Base-by-base conservation (phyloP, 345 rosid species). In the Hevea brasiliensis region DNA sequence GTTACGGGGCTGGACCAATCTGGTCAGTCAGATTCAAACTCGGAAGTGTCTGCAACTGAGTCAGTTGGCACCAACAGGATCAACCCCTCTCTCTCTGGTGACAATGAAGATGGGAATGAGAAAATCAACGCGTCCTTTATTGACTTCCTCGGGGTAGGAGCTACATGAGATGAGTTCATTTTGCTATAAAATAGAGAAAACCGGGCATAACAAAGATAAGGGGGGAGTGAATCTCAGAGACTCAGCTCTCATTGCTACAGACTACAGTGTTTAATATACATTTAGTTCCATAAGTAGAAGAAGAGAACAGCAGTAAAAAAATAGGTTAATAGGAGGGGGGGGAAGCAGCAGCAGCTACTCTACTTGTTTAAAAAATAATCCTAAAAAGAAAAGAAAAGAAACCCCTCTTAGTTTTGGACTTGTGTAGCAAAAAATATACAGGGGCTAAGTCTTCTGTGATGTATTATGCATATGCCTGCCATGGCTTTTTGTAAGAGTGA, bases 141-240 rank as follows among this genome's bases (percentile, higher is more conserved):
- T 58, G 96, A 90, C 79, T 90, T 90, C 71, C 93, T 90, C 51
- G 91, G 96, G 58, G 83, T 90, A 6, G 91, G 91, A 74, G 85
- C 82, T 61, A 41, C 72, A 58, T 74, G 54, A 70, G n/a, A 35
- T 47, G 54, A 47, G 68, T 26, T 51, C n/a, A 26, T 24, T 57
- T 17, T 10, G 55, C 32, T 14, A 4, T 17, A 67, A 66, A 51
- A 41, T 60, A 21, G 35, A 42, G 45, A 29, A 40, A 41, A 7
- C 18, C 26, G 7, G 53, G 7, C 11, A 42, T 8, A 17, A 20
- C 50, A 12, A 53, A 66, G 55, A n/a, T n/a, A n/a, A n/a, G n/a
- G n/a, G n/a, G 70, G 44, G 5, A 44, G 20, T 44, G 24, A 48
- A 47, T 55, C 62, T 41, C 32, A 61, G 68, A 23, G 29, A 23